These are phyloP conservation scores for Amanita pseudoporphyria DNA, from an alignment of 768 basidiomycete species.

Conservation along the genomic window DNA sequence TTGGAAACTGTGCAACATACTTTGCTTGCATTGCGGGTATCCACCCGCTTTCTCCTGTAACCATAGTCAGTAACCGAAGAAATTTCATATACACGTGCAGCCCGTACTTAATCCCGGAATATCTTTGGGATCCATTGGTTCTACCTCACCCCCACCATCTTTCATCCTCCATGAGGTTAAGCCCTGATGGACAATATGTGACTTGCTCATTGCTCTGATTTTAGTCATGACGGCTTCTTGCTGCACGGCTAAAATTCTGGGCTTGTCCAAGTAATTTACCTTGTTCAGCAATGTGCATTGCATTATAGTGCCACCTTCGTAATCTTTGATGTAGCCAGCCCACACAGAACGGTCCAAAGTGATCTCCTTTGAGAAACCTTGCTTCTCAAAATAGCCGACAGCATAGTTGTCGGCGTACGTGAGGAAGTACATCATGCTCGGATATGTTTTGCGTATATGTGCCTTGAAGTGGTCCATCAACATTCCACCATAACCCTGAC, in stretches of 20 bases:
- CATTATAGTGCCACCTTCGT: constrained; percentile 99
- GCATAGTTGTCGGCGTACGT: constrained; percentile 99
- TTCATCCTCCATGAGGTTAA: constrained; percentile 55
- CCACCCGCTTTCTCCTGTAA: constrained; percentile 85
- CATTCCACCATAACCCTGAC: constrained; percentile 93
- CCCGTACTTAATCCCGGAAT: constrained; percentile 81
- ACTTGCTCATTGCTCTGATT: constrained; percentile 77
- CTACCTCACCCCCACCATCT: constrained; percentile 38
- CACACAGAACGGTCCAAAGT: constrained; percentile 83
- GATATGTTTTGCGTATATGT: constrained; percentile 76
- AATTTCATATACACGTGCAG: constrained; percentile 6
- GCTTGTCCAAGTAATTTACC: constrained; percentile 81
- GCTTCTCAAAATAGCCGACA: constrained; percentile 98
- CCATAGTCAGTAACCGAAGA: constrained; percentile 2
- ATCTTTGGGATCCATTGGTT: constrained; percentile 58
- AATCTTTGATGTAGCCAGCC: constrained; percentile 99
- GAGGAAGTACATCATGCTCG: constrained; percentile 87
- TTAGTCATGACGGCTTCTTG: constrained; percentile 85
- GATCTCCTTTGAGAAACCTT: constrained; percentile 98
- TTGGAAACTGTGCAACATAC: constrained; percentile 30
- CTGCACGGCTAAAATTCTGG: constrained; percentile 66
- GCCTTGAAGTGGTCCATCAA: constrained; percentile 98
- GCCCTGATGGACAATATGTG: constrained; percentile 80
- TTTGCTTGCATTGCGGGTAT: constrained; percentile 68
- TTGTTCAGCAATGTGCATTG: constrained; percentile 93